Evolutionary conservation across 179 eudicot species (phyloP).

Genomic region (Dionaea muscipula): DNA sequence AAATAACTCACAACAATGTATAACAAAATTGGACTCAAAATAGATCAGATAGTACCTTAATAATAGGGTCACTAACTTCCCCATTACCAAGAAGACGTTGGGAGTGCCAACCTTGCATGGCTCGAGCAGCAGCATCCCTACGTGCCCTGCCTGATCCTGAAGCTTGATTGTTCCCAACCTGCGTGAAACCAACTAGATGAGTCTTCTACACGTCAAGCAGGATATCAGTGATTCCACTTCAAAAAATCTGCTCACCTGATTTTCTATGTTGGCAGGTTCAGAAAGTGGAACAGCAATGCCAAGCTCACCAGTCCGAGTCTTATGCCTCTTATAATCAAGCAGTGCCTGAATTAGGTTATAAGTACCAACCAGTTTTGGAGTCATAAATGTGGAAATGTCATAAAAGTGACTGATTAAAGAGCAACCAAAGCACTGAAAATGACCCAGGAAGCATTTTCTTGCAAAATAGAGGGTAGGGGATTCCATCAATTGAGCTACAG

Average conservation of each 20-base stretch:
- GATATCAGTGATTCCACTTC: neutral
- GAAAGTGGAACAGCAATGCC: slow-evolving; percentile 22
- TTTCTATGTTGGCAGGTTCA: slow-evolving; percentile 22
- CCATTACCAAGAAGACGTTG: slow-evolving; percentile 58
- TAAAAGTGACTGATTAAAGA: neutral
- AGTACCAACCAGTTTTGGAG: slow-evolving; percentile 2
- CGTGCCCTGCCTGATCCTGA: slow-evolving; percentile 57
- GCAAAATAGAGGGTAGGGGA: too few relatives aligned
- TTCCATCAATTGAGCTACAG: too few relatives aligned
- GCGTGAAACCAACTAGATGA: slow-evolving; percentile 5
- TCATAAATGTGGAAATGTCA: slow-evolving; percentile 7
- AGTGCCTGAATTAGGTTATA: slow-evolving; percentile 22
- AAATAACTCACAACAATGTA: too few relatives aligned
- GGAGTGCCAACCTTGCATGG: slow-evolving; percentile 71
- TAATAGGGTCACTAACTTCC: slow-evolving; percentile 56
- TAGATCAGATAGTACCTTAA: slow-evolving; percentile 25
- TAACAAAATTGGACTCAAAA: neutral
- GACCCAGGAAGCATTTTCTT: too few relatives aligned
- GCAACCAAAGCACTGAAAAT: too few relatives aligned
- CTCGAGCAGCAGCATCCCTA: slow-evolving; percentile 63
- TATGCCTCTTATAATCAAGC: slow-evolving; percentile 36
- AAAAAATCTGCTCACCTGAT: slow-evolving; percentile 22
- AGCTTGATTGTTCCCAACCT: slow-evolving; percentile 30
- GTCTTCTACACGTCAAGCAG: neutral
- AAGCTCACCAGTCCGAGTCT: slow-evolving; percentile 22